Evolutionary conservation across 306 rosid species (phyloP).

Genomic region (Quercus robur): DNA sequence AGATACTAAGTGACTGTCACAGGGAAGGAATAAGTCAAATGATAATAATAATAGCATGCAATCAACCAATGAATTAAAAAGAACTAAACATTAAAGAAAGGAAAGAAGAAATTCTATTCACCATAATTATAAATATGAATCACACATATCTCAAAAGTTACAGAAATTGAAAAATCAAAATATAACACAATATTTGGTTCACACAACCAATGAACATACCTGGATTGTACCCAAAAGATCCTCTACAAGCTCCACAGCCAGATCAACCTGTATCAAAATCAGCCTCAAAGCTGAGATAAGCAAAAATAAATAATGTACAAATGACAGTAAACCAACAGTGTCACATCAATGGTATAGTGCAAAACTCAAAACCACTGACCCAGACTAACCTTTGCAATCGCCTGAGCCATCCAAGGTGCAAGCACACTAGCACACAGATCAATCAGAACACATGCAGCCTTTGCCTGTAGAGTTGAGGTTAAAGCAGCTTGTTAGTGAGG

Average conservation of each 20-base stretch:
- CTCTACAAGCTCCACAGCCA: constrained; percentile 84
- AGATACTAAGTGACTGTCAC: too few relatives aligned
- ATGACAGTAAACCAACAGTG: constrained; percentile 1
- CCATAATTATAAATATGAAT: neutral
- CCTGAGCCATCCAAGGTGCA: constrained; percentile 86
- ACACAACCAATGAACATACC: constrained; percentile 37
- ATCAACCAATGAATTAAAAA: too few relatives aligned
- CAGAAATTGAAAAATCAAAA: neutral
- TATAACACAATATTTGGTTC: neutral
- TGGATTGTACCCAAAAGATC: constrained; percentile 89
- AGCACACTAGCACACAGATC: constrained; percentile 77
- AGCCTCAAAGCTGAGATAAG: constrained; percentile 18
- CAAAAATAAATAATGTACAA: constrained; percentile 10
- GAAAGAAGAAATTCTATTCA: neutral
- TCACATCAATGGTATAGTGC: neutral
- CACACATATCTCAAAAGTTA: neutral
- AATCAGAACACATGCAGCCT: constrained; percentile 88
- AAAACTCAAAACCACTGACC: constrained; percentile 10
- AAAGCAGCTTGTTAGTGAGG: constrained; percentile 14
- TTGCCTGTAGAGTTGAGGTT: constrained; percentile 49
- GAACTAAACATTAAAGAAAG: neutral
- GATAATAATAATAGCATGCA: too few relatives aligned
- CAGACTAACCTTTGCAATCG: constrained; percentile 73
- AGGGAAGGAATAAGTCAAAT: too few relatives aligned
- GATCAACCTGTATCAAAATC: constrained; percentile 67